Conservation (phyloP, 805 yeast species). For the Schwanniomyces vanrijiae region DNA sequence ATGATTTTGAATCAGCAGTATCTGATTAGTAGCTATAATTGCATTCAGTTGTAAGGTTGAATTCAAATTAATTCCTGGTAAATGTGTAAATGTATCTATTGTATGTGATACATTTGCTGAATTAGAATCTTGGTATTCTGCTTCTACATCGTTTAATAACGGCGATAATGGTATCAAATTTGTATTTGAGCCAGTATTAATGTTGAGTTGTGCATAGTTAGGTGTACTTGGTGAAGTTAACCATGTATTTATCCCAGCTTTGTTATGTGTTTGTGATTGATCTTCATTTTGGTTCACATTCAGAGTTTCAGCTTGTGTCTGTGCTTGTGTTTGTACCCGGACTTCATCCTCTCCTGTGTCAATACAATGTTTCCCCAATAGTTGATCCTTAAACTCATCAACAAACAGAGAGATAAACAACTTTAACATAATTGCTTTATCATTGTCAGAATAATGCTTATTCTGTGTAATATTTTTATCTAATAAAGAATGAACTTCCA, state of each 20-base stretch:
- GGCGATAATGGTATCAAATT: conserved; percentile 32
- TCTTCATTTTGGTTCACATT: background rate
- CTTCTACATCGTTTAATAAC: conserved; percentile 24
- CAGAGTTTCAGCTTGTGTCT: background rate
- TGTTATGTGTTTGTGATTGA: conserved; percentile 5
- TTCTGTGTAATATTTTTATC: conserved; percentile 9
- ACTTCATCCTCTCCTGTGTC: background rate
- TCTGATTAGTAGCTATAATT: conserved; percentile 9
- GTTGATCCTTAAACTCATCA: conserved; percentile 9
- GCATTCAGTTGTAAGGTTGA: conserved; percentile 1
- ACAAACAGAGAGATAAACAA: conserved; percentile 12
- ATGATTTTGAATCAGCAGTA: conserved; percentile 25
- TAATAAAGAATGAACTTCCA: conserved; percentile 7
- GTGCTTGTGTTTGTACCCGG: background rate
- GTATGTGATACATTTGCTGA: conserved; percentile 1
- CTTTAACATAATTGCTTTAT: conserved; percentile 12
- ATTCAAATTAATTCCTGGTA: conserved; percentile 12
- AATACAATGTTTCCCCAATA: background rate
- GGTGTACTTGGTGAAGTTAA: conserved; percentile 4
- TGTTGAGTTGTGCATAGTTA: conserved; percentile 1
- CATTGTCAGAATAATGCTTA: conserved; percentile 5
- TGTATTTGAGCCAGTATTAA: conserved; percentile 7
- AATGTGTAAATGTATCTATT: conserved; percentile 13
- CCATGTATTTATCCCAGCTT: conserved; percentile 10
- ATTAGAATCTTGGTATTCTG: conserved; percentile 13